Conservation (phyloP, 371 early-diverging fungal species). For the Haplosporangium sp. region DNA sequence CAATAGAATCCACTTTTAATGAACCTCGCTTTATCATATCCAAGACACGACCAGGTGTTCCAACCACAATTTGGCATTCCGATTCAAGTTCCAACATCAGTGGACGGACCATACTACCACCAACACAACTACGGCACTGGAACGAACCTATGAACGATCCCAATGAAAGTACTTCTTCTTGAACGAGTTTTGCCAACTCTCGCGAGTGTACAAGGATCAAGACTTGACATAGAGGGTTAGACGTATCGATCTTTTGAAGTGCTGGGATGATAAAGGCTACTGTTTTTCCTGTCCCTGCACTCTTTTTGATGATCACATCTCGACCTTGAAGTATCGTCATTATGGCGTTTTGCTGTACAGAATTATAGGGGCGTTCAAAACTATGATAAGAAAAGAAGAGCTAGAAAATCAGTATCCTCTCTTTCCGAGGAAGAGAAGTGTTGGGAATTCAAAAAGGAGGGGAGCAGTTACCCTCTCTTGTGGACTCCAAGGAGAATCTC, state of each 20-base stretch:
- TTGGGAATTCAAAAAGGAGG: constrained; percentile 17
- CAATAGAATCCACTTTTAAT: constrained; percentile 78
- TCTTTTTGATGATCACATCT: constrained; percentile 95
- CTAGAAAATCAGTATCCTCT: too few species aligned
- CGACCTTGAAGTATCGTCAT: constrained; percentile 83
- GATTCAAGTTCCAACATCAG: constrained; percentile 72
- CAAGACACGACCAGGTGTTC: constrained; percentile 78
- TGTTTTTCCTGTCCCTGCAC: constrained; percentile 98
- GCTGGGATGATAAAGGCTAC: constrained; percentile 94
- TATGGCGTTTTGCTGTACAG: constrained; percentile 90
- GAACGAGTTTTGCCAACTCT: constrained; percentile 91
- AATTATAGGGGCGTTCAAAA: too few species aligned
- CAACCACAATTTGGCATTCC: constrained; percentile 53
- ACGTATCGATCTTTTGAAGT: constrained; percentile 87
- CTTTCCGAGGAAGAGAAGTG: too few species aligned
- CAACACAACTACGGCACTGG: constrained; percentile 83
- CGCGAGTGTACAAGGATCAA: constrained; percentile 91
- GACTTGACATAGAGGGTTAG: constrained; percentile 82
- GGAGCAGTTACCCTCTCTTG: constrained; percentile 24
- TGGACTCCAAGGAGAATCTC: constrained; percentile 40
- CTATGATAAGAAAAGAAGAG: too few species aligned
- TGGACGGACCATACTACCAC: constrained; percentile 85
- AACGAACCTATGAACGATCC: constrained; percentile 81
- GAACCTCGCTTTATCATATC: constrained; percentile 90
- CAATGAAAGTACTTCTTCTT: constrained; percentile 81